Percentiles rank a stretch among this genome's conserved stretches.
Evolutionary conservation across 108 stramenopile species (phyloP).

Genomic region (Cyclostephanos tholiformis): DNA sequence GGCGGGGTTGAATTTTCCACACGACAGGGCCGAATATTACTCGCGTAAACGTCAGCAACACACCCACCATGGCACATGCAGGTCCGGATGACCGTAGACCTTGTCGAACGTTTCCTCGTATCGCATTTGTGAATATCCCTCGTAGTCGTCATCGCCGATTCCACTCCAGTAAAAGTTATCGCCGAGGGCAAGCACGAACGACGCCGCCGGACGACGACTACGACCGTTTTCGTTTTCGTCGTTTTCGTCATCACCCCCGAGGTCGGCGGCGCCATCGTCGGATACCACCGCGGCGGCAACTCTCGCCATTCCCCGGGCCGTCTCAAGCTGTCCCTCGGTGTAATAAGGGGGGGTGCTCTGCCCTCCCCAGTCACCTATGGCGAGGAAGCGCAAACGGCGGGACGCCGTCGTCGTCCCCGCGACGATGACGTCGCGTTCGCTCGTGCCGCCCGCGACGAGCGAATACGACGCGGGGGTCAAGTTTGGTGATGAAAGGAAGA

Average conservation of each 20-base stretch:
- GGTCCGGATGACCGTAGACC: conserved; percentile 41
- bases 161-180: conserved; percentile 60
- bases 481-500: background rate
- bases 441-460: background rate
- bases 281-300: conserved; percentile 21
- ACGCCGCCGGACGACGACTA: conserved; percentile 17
- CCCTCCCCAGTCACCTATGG: conserved; percentile 64
- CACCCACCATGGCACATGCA: conserved; percentile 45
- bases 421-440: background rate
- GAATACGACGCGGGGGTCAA: no score
- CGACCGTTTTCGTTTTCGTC: background rate
- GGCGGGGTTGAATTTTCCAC: background rate
- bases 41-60: no score
- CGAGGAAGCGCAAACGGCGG: conserved; percentile 50
- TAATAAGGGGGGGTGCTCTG: conserved; percentile 38
- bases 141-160: background rate
- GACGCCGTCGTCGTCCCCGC: background rate
- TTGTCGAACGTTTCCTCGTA: conserved; percentile 54
- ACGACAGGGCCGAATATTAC: no score
- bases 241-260: background rate
- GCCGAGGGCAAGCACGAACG: conserved; percentile 55
- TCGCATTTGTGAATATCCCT: conserved; percentile 12
- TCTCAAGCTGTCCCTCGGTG: conserved; percentile 39
- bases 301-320: conserved; percentile 54
- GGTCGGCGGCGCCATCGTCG: background rate